Conservation (phyloP, 148 eudicot species). For the Vaccinium myrtillus region DNA sequence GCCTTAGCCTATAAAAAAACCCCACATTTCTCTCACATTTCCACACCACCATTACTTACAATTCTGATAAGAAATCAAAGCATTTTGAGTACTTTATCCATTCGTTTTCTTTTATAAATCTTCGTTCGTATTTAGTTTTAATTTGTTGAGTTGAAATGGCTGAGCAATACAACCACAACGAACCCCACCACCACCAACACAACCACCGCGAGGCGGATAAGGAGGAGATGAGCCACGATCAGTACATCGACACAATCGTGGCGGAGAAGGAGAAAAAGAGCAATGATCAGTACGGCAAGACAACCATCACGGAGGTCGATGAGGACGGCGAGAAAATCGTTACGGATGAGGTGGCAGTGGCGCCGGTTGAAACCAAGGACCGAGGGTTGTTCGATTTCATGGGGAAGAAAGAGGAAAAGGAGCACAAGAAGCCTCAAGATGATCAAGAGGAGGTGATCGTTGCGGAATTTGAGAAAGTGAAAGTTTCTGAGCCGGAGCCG, state of each 20-base stretch:
- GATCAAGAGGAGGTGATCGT: constrained; percentile 37
- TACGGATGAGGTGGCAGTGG: constrained; percentile 14
- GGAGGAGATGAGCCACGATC: constrained; percentile 6
- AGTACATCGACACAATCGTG: background rate
- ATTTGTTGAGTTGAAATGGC: constrained; percentile 31
- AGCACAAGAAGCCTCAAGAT: constrained; percentile 12
- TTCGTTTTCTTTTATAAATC: background rate
- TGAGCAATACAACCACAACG: constrained; percentile 28
- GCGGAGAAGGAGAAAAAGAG: background rate
- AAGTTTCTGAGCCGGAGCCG: constrained; percentile 40
- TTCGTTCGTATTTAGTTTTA: background rate
- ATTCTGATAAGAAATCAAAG: background rate
- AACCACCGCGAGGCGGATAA: background rate
- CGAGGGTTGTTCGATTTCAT: constrained; percentile 68
- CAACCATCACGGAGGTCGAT: background rate
- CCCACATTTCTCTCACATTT: background rate
- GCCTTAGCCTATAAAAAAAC: background rate
- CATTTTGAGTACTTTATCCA: background rate
- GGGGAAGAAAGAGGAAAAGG: constrained; percentile 53
- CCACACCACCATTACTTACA: background rate
- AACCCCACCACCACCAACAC: background rate
- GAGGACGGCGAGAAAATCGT: background rate
- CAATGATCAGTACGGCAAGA: constrained; percentile 9
- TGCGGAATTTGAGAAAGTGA: constrained; percentile 54
- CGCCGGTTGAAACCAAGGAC: constrained; percentile 35